Evolutionary conservation across 495 filamentous ascomycete genomes (phyloP), one percentile per base, ranked within the genome.

Genomic region (Glonium stellatum): DNA sequence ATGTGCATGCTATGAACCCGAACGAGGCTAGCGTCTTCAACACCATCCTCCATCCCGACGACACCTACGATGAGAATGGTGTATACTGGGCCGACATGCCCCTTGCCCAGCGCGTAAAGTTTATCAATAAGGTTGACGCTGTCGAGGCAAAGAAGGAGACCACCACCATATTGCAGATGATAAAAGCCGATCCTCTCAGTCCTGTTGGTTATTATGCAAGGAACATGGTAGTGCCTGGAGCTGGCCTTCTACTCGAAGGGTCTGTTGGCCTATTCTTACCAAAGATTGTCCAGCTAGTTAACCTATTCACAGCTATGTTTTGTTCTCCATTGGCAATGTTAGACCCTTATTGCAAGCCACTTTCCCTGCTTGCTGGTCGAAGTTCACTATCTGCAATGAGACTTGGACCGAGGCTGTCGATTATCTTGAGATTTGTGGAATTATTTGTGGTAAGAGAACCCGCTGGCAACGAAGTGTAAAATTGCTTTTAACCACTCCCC

Each of bases 271-370:
- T 15, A 35, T 21, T 42, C 47, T 2, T 54, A 51, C 42, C 21
- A 18, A 36, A 22, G n/a, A 52, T 35, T 18, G 10, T 15, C 39
- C 39, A 44, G 4, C 10, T 44, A 44, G 13, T 11, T 13, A 21
- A 23, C 23, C 2, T 22, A 18, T n/a, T 27, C 48, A 22, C 57
- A 77, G 83, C 68, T 95, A 95, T 73, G 90, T 95, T 41, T 81
- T 96, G 34, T 96, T 96, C 81, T 95, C 90, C 57, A 95, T 96
- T 63, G 90, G 90, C 67, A 95, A 92, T 72, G 70, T 95, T 57
- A 83, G 82, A 66, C 87, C 90, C 4, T 77, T 96, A 1, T 89
- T 95, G 66, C 66, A 82, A 58, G 73, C 78, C 5, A 76, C 80
- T 15, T 95, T 90, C 78, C 78, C 82, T 3, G 55, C 64, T 1